Conservation (phyloP, 495 filamentous ascomycete species). For the Neurospora discreta region DNA sequence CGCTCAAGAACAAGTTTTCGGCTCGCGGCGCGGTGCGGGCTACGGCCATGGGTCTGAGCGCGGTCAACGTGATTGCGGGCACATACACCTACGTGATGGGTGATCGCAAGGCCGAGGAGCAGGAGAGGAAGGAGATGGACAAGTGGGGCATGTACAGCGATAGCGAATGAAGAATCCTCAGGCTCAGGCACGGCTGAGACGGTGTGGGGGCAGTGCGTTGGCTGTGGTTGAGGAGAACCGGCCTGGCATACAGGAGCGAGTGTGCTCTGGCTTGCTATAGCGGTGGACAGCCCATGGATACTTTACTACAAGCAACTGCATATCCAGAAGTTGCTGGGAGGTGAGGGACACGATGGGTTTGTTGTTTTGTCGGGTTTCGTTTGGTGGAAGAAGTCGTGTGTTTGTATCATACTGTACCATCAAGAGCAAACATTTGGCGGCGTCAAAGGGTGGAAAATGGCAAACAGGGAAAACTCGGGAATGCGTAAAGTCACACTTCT, state of each 20-base stretch:
- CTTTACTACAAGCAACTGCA: background rate
- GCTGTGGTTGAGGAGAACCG: background rate
- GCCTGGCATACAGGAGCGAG: background rate
- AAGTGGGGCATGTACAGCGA: slow-evolving; percentile 29
- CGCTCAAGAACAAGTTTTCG: slow-evolving; percentile 49
- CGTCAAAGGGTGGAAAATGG: background rate
- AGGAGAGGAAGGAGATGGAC: slow-evolving; percentile 32
- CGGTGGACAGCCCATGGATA: background rate
- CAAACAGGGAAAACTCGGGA: background rate
- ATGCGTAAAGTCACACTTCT: background rate
- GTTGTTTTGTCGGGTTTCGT: background rate
- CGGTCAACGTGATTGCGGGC: slow-evolving; percentile 57
- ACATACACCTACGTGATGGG: slow-evolving; percentile 60
- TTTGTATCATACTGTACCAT: background rate
- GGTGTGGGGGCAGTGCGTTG: background rate
- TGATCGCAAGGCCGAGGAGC: slow-evolving; percentile 39
- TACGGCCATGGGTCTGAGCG: slow-evolving; percentile 57
- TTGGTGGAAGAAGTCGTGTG: background rate
- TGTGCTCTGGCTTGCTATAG: background rate
- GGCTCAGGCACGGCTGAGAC: background rate
- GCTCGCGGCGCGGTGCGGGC: slow-evolving; percentile 60
- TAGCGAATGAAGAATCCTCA: slow-evolving; percentile 5
- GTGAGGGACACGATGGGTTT: background rate
- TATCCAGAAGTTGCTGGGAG: background rate
- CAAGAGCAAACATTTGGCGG: background rate